Percentiles rank a stretch among this genome's conserved stretches.
Conservation (phyloP, 2,329 filamentous ascomycete genomes). For the Gaeumannomyces sp. region DNA sequence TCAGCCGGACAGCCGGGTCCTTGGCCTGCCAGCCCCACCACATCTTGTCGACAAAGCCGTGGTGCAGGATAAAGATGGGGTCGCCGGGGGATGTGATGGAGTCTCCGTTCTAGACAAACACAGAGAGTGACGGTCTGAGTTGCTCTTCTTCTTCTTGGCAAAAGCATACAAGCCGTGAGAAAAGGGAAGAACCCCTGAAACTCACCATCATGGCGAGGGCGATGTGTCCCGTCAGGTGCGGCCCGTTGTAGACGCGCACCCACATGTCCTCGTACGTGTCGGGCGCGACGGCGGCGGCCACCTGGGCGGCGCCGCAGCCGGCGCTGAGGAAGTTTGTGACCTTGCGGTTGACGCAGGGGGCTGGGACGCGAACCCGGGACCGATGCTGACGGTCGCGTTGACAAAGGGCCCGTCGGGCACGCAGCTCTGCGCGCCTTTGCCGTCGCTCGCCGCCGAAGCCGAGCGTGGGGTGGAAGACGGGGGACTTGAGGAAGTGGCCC, state of each 20-base stretch:
- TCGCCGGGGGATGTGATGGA: conserved; percentile 27
- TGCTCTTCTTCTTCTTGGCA: too few species aligned
- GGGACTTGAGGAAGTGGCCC: conserved; percentile 27
- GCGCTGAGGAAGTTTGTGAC: not conserved
- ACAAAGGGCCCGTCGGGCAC: conserved; percentile 4
- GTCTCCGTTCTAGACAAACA: not conserved
- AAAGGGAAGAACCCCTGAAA: too few species aligned
- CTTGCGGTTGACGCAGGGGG: conserved; percentile 8
- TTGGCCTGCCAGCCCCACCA: conserved; percentile 29
- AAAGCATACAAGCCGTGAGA: too few species aligned
- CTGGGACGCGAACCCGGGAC: not conserved
- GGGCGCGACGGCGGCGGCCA: not conserved
- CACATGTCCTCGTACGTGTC: not conserved
- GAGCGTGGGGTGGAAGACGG: not conserved
- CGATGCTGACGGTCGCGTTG: conserved; percentile 4
- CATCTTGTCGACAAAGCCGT: conserved; percentile 27
- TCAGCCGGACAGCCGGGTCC: not conserved
- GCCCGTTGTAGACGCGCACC: not conserved
- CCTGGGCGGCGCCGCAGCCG: not conserved
- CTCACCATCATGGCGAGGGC: not conserved
- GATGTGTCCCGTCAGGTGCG: not conserved
- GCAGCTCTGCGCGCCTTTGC: not conserved
- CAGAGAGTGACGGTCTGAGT: too few species aligned
- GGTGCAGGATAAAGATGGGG: conserved; percentile 30
- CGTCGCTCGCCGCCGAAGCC: conserved; percentile 8